Evolutionary conservation across 2,329 filamentous ascomycete genomes (phyloP), one percentile per base, ranked within the genome.

Genomic region (Zarea fungicola): DNA sequence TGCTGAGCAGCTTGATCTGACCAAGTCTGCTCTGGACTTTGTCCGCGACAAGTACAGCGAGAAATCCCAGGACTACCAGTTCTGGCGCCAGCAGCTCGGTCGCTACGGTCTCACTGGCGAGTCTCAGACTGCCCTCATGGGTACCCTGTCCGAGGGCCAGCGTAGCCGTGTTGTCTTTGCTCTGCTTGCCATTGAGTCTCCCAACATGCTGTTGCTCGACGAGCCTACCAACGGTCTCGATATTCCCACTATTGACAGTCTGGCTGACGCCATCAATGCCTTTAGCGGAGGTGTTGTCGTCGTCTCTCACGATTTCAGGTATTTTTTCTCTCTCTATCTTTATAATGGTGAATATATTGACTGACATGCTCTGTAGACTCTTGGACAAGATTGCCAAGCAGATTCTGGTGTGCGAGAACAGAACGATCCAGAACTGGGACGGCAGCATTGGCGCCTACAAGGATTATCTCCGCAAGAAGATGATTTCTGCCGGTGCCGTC

Each of bases 321-420:
- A 82, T 67, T 84, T 62, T 48, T 6, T 39, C 8, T n/a, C 18
- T 4, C 23, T 9, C 16, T 7, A n/a, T 14, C 10, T 9, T 16
- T 8, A 28, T 48, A 19, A 3, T 10, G 18, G 16, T 14, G 25
- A 3, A n/a, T n/a, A 35, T 18, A 16, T 7, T 37, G 25, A 43
- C n/a, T 14, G 39, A 18, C 16, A 19, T n/a, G n/a, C n/a, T n/a
- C n/a, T n/a, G 54, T 65, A 95, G 92, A 78, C 78, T 99, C 63
- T 84, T 99, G 57, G 93, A 99, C 82, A 96, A 96, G 80, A 97
- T 99, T 69, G 93, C 93, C 61, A 99, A 99, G 81, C 89, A 99
- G 71, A 99, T 99, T 71, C 84, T 99, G 74, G 93, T 99, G 49
- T 99, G 95, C 73, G 93, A 99, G 76, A 90, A 99, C 83, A 90